Evolutionary conservation across 139 green algal genomes (phyloP), one percentile per base, ranked within the genome.

Genomic region (Tetradesmus lagerheimii): DNA sequence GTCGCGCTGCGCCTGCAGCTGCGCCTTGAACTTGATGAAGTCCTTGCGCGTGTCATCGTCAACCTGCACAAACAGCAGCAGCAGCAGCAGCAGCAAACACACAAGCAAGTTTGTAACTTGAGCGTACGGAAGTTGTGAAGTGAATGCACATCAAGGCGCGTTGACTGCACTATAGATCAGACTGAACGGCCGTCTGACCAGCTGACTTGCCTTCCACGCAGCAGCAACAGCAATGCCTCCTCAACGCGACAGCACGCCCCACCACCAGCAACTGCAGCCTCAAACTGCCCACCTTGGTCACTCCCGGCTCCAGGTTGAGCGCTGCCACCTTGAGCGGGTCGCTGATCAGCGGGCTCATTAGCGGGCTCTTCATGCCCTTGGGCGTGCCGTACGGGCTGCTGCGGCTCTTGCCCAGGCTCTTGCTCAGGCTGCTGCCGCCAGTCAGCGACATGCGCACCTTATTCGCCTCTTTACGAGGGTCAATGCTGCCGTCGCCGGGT

Each of bases 341-440:
- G n/a, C 82, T 64, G 27, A 92, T 74, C 34, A 92, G 74, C 29
- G 89, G 89, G 2, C 20, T 57, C 41, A 43, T 37, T 47, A 92
- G 89, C 25, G 89, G 89, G 9, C 39, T 80, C 80, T 91, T 91
- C 34, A 91, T 27, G 23, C 78, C 77, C 89, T 93, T 95, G 20
- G 93, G 93, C 0, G 93, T 95, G 57, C 93, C 93, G 41, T 89
- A 93, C 14, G 93, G 93, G n/a, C 76, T 91, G 76, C 15, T 29
- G 39, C 37, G 18, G 62, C 6, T 83, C 57, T 64, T 74, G 76
- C 15, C 38, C 37, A 75, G 41, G 39, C 83, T 88, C n/a, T 39
- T 78, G 67, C 67, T 78, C 67, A 78, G 27, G 31, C n/a, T 78
- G n/a, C n/a, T 78, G n/a, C n/a, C 67, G 4, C 83, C 83, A 20